Evolutionary conservation across 139 green algal genomes (phyloP), one percentile per base, ranked within the genome.

Genomic region (Closterium sp.): DNA sequence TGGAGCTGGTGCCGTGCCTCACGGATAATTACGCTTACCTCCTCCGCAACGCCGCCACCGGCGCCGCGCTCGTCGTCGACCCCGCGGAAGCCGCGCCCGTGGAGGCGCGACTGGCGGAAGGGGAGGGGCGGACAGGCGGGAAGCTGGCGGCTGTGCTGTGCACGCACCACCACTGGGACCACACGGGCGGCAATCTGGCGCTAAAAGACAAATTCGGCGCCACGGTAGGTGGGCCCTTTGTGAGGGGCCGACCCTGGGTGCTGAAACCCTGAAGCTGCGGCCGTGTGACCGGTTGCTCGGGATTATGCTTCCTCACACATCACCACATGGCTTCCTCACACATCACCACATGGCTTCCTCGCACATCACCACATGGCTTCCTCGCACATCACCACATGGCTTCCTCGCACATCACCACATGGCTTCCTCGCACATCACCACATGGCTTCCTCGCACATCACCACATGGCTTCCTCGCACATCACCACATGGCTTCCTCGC

Each of bases 21-120:
- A 30, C 2, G 4, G 95, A 96, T 79, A 96, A 96, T 89, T 96
- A 96, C 93, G 92, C 88, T 1, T 96, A 94, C 92, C 89, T 96
- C 19, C 17, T 96, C 11, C 91, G 94, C 86, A 90, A 96, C 70
- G 21, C 28, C 21, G 27, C n/a, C 21, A 85, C 88, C 24, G 86
- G 86, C 22, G 31, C 30, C 38, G 93, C 92, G 27, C 95, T 89
- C n/a, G 34, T 96, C 29, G 92, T 96, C 1, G 95, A 96, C 91
- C 88, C 95, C 17, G 89, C 92, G 10, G 93, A 95, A 70, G 86
- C 92, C 4, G 90, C 34, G 73, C 95, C 94, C 32, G 91, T 96
- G 70, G 28, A 85, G 2, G 90, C 34, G 73, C 95, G 91, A 24
- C 89, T 96, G 38, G 28, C 70, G 42, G 86, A 31, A 2, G 91